Percentiles rank a stretch among this genome's conserved stretches.
Evolutionary conservation across 306 rosid species (phyloP).

Genomic region (barrel medic (Medicago truncatula)): DNA sequence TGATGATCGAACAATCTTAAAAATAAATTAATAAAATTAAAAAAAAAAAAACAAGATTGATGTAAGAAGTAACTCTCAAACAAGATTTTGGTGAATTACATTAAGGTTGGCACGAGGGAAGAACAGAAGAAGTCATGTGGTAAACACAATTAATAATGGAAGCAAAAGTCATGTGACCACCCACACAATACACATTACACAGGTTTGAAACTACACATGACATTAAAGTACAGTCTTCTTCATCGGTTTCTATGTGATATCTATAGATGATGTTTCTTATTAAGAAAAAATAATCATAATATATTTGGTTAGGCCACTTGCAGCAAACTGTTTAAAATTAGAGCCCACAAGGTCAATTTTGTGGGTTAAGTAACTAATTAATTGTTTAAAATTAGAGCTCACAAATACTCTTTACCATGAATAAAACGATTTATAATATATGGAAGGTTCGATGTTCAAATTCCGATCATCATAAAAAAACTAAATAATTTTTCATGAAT

Average conservation of each 20-base stretch:
- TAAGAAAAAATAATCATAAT: not conserved
- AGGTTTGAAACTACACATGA: not conserved
- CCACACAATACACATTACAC: not conserved
- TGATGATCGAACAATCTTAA: too few species aligned
- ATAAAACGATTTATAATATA: too few species aligned
- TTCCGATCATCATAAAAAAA: too few species aligned
- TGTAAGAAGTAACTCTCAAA: not conserved
- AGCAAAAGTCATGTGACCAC: slow-evolving; percentile 31
- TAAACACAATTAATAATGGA: slow-evolving; percentile 21
- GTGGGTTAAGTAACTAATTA: too few species aligned
- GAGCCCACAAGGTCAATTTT: not conserved
- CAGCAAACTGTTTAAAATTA: not conserved
- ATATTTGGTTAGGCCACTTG: not conserved
- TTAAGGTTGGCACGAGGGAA: not conserved
- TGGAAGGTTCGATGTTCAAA: too few species aligned
- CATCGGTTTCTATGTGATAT: not conserved
- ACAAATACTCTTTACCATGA: too few species aligned
- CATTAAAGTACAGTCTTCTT: too few species aligned
- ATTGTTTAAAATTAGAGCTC: too few species aligned
- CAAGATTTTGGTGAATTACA: not conserved
- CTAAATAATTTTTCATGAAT: too few species aligned
- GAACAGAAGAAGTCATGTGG: not conserved
- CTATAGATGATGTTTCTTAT: slow-evolving; percentile 7
- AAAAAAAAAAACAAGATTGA: too few species aligned
- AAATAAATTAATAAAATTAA: too few species aligned